Evolutionary conservation across 495 filamentous ascomycete species (phyloP).

Genomic region (Penicillium odoratum): DNA sequence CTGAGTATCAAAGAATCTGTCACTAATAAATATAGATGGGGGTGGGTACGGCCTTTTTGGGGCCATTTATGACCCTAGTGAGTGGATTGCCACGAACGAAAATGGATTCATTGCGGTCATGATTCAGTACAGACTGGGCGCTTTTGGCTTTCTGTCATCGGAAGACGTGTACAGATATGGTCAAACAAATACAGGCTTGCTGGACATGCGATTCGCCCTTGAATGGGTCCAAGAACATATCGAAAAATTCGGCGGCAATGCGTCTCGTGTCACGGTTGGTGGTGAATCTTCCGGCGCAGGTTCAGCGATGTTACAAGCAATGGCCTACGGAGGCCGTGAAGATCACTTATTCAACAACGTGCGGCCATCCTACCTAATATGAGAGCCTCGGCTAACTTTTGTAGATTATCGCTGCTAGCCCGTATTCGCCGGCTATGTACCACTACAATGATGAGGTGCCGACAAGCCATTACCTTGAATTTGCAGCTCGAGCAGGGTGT

Average conservation of each 20-base stretch:
- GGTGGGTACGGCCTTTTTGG: slow-evolving; percentile 16
- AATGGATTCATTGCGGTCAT: slow-evolving; percentile 14
- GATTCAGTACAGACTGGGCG: slow-evolving; percentile 19
- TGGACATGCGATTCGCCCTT: slow-evolving; percentile 61
- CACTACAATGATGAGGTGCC: slow-evolving; percentile 53
- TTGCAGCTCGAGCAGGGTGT: slow-evolving; percentile 56
- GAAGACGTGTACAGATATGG: slow-evolving; percentile 12
- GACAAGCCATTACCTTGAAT: slow-evolving; percentile 53
- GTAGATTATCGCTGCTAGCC: slow-evolving; percentile 52
- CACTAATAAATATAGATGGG: slow-evolving; percentile 8
- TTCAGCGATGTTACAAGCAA: slow-evolving; percentile 50
- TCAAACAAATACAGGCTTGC: slow-evolving; percentile 46
- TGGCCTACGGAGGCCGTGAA: slow-evolving; percentile 49
- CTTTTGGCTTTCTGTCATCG: slow-evolving; percentile 19
- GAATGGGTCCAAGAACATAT: slow-evolving; percentile 57
- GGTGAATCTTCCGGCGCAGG: slow-evolving; percentile 47
- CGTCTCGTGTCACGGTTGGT: slow-evolving; percentile 34
- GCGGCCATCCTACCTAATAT: neutral
- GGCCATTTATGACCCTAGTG: slow-evolving; percentile 13
- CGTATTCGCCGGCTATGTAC: slow-evolving; percentile 52
- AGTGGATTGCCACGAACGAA: slow-evolving; percentile 11
- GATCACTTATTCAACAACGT: slow-evolving; percentile 25
- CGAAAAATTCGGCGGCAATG: slow-evolving; percentile 41
- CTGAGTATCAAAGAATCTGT: neutral
- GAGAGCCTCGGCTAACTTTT: neutral